These are phyloP conservation scores for Margaritispora aquatica DNA, from an alignment of 495 filamentous ascomycete genomes.

Conservation along the genomic window DNA sequence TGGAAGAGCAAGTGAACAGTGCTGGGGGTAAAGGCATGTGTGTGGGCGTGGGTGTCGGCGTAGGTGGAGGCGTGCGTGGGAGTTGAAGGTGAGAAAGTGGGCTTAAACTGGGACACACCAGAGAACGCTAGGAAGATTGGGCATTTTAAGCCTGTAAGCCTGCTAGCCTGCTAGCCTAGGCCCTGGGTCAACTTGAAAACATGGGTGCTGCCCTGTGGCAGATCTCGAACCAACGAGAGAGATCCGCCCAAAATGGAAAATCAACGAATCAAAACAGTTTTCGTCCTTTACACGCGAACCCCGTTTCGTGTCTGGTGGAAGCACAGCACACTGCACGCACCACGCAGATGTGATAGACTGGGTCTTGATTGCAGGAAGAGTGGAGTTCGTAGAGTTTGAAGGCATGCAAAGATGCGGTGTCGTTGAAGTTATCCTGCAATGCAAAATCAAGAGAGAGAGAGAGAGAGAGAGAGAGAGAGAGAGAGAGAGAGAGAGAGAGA, in stretches of 20 bases:
- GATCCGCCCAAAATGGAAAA: neutral
- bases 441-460: too few relatives aligned
- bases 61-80: neutral
- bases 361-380: neutral
- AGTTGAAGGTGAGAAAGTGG: too few relatives aligned
- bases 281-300: neutral
- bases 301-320: neutral
- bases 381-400: neutral
- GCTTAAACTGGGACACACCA: too few relatives aligned
- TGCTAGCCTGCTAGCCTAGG: too few relatives aligned
- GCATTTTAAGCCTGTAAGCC: too few relatives aligned
- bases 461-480: too few relatives aligned
- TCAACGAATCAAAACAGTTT: neutral
- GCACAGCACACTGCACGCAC: too few relatives aligned
- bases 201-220: too few relatives aligned
- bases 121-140: too few relatives aligned
- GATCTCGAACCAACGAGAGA: neutral
- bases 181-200: too few relatives aligned
- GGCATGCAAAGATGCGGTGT: neutral
- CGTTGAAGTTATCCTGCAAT: too few relatives aligned
- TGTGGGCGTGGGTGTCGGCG: neutral
- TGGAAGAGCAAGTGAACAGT: neutral
- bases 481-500: too few relatives aligned
- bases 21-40: neutral
- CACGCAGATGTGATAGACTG: neutral